Percentiles rank a stretch among this genome's conserved stretches.
These are phyloP conservation scores for Cochlearia excelsa DNA, from an alignment of 345 rosid species.

Conservation along the genomic window DNA sequence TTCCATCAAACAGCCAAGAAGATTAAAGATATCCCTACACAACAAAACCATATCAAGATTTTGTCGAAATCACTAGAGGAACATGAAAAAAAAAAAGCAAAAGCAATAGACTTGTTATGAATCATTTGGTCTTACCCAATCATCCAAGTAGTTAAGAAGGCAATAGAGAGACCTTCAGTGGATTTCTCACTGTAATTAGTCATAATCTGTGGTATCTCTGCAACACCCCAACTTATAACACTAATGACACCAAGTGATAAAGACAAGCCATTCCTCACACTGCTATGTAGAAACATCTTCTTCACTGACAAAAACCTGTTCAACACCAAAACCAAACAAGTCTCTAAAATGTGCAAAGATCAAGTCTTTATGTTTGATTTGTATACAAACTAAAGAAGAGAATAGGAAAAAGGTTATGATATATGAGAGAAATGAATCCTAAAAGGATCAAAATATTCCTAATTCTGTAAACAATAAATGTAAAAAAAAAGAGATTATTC, in stretches of 20 bases:
- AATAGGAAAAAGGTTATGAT: no score
- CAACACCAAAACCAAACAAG: conserved; percentile 17
- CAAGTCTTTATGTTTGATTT: neutral
- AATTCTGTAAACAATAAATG: no score
- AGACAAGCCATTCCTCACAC: conserved; percentile 47
- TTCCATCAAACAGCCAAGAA: conserved; percentile 74
- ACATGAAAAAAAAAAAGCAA: neutral
- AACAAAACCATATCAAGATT: conserved; percentile 6
- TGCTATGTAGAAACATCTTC: conserved; percentile 35
- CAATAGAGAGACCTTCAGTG: conserved; percentile 69
- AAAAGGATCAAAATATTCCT: no score
- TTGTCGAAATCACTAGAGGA: neutral
- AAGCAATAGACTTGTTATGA: neutral
- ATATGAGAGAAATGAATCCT: no score
- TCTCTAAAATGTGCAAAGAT: conserved; percentile 1
- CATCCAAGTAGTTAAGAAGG: conserved; percentile 77
- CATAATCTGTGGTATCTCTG: conserved; percentile 78
- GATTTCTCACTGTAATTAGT: conserved; percentile 71
- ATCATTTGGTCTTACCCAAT: conserved; percentile 47
- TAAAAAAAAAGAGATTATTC: no score
- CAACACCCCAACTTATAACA: conserved; percentile 75
- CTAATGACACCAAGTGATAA: conserved; percentile 61
- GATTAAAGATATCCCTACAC: conserved; percentile 74
- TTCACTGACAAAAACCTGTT: conserved; percentile 18
- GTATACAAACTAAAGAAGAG: no score